Conservation (phyloP, 192 early-diverging fungal species). For the Coemansia sp. region DNA sequence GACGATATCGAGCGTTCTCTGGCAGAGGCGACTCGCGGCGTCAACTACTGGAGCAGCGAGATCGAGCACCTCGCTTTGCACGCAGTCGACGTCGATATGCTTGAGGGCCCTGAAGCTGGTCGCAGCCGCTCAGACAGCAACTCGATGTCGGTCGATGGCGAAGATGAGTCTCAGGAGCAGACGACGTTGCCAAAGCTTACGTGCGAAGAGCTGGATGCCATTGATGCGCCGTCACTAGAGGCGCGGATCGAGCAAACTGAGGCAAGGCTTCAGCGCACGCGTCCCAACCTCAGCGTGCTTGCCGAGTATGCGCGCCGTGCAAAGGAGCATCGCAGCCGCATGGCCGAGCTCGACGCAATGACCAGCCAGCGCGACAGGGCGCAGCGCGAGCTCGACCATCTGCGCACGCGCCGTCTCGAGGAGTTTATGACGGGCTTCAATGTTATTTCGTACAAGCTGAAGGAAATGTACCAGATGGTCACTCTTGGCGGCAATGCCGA, state of each 20-base stretch:
- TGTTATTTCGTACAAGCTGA: slow-evolving; percentile 87
- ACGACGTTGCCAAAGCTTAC: slow-evolving; percentile 55
- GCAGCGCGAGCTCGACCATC: slow-evolving; percentile 69
- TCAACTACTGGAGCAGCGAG: slow-evolving; percentile 57
- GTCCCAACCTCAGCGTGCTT: slow-evolving; percentile 84
- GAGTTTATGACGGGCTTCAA: slow-evolving; percentile 97
- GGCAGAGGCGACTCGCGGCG: slow-evolving; percentile 48
- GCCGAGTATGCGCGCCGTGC: slow-evolving; percentile 81
- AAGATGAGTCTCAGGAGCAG: slow-evolving; percentile 32
- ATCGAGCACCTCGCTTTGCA: slow-evolving; percentile 64
- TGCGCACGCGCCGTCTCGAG: slow-evolving; percentile 74
- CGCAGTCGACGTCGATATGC: slow-evolving; percentile 6
- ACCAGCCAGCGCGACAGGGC: slow-evolving; percentile 70
- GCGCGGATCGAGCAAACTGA: slow-evolving; percentile 69
- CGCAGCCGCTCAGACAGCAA: slow-evolving; percentile 1
- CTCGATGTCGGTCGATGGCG: slow-evolving; percentile 22
- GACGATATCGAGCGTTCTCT: slow-evolving; percentile 63
- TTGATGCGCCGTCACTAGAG: slow-evolving; percentile 66
- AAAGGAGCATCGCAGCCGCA: slow-evolving; percentile 67
- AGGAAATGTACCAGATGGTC: slow-evolving; percentile 99
- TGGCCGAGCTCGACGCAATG: slow-evolving; percentile 70
- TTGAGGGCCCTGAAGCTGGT: not conserved
- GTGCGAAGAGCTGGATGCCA: slow-evolving; percentile 60
- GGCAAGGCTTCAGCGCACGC: slow-evolving; percentile 56
- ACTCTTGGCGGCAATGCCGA: slow-evolving; percentile 98